Percentiles rank a stretch among this genome's conserved stretches.
Conservation (phyloP, 805 yeast genomes). For the Metschnikowia sp. region DNA sequence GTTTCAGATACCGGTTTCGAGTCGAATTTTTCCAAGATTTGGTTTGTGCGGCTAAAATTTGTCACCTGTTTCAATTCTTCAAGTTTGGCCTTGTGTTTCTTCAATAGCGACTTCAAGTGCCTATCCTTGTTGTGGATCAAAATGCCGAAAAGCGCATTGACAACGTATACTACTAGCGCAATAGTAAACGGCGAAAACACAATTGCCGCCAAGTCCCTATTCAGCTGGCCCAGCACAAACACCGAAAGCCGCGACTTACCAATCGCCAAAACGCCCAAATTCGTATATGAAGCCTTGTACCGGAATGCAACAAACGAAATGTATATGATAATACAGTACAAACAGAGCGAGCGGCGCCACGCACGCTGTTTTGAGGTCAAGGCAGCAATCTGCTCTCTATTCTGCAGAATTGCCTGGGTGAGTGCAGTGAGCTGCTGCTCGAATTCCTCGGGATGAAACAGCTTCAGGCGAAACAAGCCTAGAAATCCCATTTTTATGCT, state of each 20-base stretch:
- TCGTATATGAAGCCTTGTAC: slow-evolving; percentile 16
- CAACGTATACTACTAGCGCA: slow-evolving; percentile 16
- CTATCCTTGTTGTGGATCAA: slow-evolving; percentile 23
- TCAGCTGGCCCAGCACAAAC: slow-evolving; percentile 26
- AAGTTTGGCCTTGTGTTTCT: slow-evolving; percentile 50
- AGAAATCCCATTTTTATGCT: slow-evolving; percentile 15
- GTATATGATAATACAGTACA: slow-evolving; percentile 22
- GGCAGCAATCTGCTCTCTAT: slow-evolving; percentile 22
- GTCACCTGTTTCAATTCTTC: slow-evolving; percentile 70
- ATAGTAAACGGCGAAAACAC: slow-evolving; percentile 24
- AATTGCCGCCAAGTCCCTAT: slow-evolving; percentile 16
- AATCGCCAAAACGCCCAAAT: slow-evolving; percentile 11
- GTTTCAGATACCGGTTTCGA: not conserved
- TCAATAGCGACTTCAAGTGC: slow-evolving; percentile 28
- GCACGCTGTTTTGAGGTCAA: slow-evolving; percentile 16
- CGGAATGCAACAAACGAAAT: slow-evolving; percentile 20
- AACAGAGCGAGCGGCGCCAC: slow-evolving; percentile 17
- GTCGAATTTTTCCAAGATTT: slow-evolving; percentile 60
- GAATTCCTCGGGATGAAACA: slow-evolving; percentile 40
- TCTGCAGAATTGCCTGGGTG: slow-evolving; percentile 30
- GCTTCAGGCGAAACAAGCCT: slow-evolving; percentile 17
- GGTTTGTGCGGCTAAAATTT: slow-evolving; percentile 70
- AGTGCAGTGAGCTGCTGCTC: slow-evolving; percentile 41
- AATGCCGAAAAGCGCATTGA: slow-evolving; percentile 18
- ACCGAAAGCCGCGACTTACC: slow-evolving; percentile 21